Evolutionary conservation across 2,329 filamentous ascomycete genomes (phyloP).

Genomic region (Curvularia sp.): DNA sequence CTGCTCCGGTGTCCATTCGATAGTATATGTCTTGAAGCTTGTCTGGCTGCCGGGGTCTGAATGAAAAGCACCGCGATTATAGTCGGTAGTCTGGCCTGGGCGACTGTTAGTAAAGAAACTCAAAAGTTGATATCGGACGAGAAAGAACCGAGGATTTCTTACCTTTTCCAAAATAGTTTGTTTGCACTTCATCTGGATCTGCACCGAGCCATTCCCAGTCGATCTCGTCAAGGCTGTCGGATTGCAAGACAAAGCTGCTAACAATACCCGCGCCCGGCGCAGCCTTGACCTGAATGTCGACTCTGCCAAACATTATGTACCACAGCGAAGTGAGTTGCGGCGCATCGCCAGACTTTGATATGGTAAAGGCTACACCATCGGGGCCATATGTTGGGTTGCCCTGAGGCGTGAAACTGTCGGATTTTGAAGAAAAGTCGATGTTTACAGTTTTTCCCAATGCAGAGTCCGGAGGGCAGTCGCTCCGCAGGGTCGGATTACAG

Average conservation of each 20-base stretch:
- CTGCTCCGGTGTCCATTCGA: constrained; percentile 88
- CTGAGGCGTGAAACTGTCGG: constrained; percentile 77
- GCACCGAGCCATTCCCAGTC: constrained; percentile 96
- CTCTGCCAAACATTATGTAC: constrained; percentile 99
- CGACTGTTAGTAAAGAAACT: background rate
- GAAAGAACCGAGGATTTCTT: background rate
- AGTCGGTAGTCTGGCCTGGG: constrained; percentile 76
- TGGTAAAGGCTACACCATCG: constrained; percentile 82
- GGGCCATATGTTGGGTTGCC: constrained; percentile 75
- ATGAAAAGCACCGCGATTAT: constrained; percentile 87
- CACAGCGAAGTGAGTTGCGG: constrained; percentile 88
- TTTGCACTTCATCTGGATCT: constrained; percentile 79
- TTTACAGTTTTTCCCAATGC: constrained; percentile 83
- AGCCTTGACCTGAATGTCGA: constrained; percentile 84
- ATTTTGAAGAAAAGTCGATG: constrained; percentile 80
- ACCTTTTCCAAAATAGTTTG: constrained; percentile 79
- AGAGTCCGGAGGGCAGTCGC: constrained; percentile 73
- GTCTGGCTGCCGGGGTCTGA: constrained; percentile 71
- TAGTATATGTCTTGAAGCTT: constrained; percentile 81
- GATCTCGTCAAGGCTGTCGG: constrained; percentile 92
- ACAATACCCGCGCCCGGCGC: constrained; percentile 92
- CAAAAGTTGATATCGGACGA: background rate
- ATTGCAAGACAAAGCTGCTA: constrained; percentile 88
- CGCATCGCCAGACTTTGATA: constrained; percentile 78
- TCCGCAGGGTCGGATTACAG: constrained; percentile 64